Base-by-base conservation (phyloP, 2,329 filamentous ascomycete genomes). In the Sordariomycetes sp. region DNA sequence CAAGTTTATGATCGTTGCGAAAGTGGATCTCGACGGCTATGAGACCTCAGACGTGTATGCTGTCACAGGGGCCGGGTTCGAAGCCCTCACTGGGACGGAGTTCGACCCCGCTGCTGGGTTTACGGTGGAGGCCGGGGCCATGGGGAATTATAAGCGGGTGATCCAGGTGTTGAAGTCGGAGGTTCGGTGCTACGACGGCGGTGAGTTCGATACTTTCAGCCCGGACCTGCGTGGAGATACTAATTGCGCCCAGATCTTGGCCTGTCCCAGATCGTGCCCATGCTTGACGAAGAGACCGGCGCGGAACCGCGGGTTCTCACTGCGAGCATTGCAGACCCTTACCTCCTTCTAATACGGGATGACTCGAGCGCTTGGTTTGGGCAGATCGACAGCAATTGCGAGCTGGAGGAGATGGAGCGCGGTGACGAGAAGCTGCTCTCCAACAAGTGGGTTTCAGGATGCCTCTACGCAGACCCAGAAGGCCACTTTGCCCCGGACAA, bases 31-130 rank as follows among this genome's bases (percentile, higher is more conserved):
- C 22, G 82, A 86, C 59, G 87, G 85, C 1, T 86, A 83, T 59
- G 89, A 93, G 70, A 86, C 84, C 51, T 93, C 90, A 1, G 85
- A 89, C 58, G 86, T 95, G 2, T 92, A 92, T 65, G 80, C 83
- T 48, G 76, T 93, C 46, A 88, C 86, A n/a, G 83, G 81, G 1
- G 83, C 85, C 34, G 85, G 85, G 3, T 85, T 95, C 60, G 86
- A 91, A 68, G 83, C 88, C 46, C 79, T 93, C 8, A 83, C 83
- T 40, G 90, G 87, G 46, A 90, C 91, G 0, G 94, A 99, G 66
- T 97, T 97, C 68, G 95, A 99, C 61, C 85, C 88, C 3, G 89
- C 90, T 53, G 90, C 92, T 61, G 94, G 92, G 28, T 83, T 87
- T 35, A 97, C 94, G 0, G 79, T 97, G 53, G 88, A 95, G 64